phyloP scores from a whole-genome alignment of 306 rosid genomes.

The Vicia sativa region DNA sequence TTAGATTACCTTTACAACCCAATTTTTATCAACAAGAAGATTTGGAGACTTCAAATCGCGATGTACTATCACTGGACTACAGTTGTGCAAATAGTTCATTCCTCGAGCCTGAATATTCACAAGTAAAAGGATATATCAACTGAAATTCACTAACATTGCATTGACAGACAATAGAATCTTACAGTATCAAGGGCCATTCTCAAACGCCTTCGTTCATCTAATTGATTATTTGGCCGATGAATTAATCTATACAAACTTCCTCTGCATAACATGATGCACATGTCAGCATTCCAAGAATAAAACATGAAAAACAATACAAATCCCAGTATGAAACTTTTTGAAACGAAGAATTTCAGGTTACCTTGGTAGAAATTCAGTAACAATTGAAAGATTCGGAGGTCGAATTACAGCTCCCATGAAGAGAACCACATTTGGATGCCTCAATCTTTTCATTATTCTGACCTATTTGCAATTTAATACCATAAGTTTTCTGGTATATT shows the following conservation, averaged over 20 bases:
- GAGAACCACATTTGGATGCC: constrained; percentile 98
- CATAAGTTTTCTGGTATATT: constrained; percentile 29
- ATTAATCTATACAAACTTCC: constrained; percentile 94
- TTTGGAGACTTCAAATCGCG: constrained; percentile 97
- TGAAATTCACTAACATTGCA: constrained; percentile 18
- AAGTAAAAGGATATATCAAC: constrained; percentile 21
- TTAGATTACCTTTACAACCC: constrained; percentile 78
- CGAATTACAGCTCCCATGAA: constrained; percentile 97
- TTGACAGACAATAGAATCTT: constrained; percentile 44
- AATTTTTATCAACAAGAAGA: constrained; percentile 88
- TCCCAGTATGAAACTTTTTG: background rate
- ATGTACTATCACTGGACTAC: constrained; percentile 81
- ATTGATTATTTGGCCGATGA: constrained; percentile 89
- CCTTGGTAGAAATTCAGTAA: constrained; percentile 98
- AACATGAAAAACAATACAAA: background rate
- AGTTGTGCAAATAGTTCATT: constrained; percentile 92
- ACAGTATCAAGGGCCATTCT: constrained; percentile 97
- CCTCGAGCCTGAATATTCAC: constrained; percentile 77
- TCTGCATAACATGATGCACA: constrained; percentile 48
- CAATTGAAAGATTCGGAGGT: constrained; percentile 86
- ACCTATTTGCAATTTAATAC: constrained; percentile 59
- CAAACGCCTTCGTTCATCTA: constrained; percentile 83
- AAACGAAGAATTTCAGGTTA: constrained; percentile 42
- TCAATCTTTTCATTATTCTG: constrained; percentile 81
- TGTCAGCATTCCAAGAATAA: background rate